Percentiles rank a stretch among this genome's conserved stretches.
These are phyloP conservation scores for Globisporangium middletonii DNA, from an alignment of 352 stramenopile species.

Conservation along the genomic window DNA sequence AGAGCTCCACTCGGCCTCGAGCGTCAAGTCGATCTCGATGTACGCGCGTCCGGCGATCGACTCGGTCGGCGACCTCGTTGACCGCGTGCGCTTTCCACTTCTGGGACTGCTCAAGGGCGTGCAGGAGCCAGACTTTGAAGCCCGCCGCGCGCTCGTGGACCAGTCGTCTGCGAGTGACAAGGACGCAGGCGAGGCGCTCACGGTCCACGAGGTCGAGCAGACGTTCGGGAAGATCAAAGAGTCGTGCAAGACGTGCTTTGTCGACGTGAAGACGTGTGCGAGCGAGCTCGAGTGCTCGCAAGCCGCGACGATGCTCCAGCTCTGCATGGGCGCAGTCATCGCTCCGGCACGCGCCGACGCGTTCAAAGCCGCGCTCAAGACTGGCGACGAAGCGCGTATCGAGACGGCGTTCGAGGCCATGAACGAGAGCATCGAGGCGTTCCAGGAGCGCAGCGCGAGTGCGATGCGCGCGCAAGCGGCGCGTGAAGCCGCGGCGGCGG, in stretches of 20 bases:
- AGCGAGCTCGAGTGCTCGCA: constrained; percentile 79
- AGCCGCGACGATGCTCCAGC: constrained; percentile 81
- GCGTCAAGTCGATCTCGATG: constrained; percentile 88
- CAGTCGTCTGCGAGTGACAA: constrained; percentile 20
- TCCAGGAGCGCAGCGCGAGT: constrained; percentile 69
- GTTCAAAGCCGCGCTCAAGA: constrained; percentile 70
- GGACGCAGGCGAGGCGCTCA: constrained; percentile 43
- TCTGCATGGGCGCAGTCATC: constrained; percentile 88
- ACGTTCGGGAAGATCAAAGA: constrained; percentile 84
- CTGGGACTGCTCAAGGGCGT: constrained; percentile 42
- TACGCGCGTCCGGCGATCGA: constrained; percentile 82
- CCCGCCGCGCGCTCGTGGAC: constrained; percentile 47
- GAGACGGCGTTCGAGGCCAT: constrained; percentile 73
- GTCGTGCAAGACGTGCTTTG: constrained; percentile 77
- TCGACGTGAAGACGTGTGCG: constrained; percentile 68
- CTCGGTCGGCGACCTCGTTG: constrained; percentile 56
- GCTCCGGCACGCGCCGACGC: constrained; percentile 56
- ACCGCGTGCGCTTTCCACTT: constrained; percentile 81
- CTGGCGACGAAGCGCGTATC: constrained; percentile 53
- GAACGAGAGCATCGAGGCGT: constrained; percentile 68
- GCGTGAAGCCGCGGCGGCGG: constrained; percentile 40
- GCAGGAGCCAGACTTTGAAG: constrained; percentile 39
- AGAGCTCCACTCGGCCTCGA: constrained; percentile 75
- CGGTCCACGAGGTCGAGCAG: constrained; percentile 63
- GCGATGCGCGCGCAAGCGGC: constrained; percentile 74